Base-by-base conservation (phyloP, 768 basidiomycete genomes). In the Porphyrellus cyaneotinctus region DNA sequence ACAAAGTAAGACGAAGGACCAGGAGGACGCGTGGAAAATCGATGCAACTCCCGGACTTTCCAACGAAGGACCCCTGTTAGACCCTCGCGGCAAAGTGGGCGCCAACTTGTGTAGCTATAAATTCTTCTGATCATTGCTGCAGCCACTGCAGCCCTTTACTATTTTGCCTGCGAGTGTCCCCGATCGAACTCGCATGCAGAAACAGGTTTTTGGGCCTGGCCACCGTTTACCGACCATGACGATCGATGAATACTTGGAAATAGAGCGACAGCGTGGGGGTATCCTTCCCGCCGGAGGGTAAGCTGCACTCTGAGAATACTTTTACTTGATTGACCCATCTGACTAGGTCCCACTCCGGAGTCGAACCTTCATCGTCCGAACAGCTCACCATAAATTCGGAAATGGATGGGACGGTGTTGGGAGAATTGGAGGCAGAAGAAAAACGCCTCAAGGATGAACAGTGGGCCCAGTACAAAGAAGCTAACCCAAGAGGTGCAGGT, bases 221-320 rank as follows among this genome's bases (percentile, higher is more conserved):
- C 83, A 97, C 63, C 81, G 86, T 38, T 73, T 98, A 30, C 97
- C 97, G 6, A 94, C 92, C 0, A 97, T 99, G 97, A 81, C 89
- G 2, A 82, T 98, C 52, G 95, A 98, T 61, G 90, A 98, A 69
- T 97, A 95, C 64, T 78, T 99, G 30, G 83, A 89, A 64, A 83
- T 91, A 51, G 95, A 99, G 64, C 75, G 76, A 43, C 77, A 84
- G 63, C 74, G 88, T 51, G 95, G 95, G 1, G 94, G 92, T 48
- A 84, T 98, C 60, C 82, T 97, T 50, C 79, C 86, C 10, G 88
- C 88, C 30, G 89, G 91, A 74, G 92, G 92, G 90, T 93, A 65
- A 70, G 86, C 70, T 13, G 45, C 53, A 31, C 47, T 35, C 22
- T 31, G 47, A 23, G 46, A 38, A 38, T n/a, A 26, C 36, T n/a